These are phyloP conservation scores for Arachis monticola DNA, from an alignment of 331 rosid genomes.

Conservation along the genomic window DNA sequence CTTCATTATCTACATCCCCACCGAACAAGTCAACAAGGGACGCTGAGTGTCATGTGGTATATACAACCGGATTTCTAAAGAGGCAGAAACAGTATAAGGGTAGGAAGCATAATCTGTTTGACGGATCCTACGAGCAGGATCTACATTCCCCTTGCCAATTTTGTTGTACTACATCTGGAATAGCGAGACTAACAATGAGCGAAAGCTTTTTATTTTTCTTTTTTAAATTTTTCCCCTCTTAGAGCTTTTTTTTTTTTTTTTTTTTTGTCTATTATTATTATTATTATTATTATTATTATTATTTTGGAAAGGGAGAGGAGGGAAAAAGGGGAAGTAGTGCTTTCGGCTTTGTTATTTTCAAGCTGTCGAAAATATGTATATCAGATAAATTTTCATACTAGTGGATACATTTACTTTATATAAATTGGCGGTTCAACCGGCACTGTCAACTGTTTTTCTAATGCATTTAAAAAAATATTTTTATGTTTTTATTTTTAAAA, in stretches of 20 bases:
- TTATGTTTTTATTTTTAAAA: no score
- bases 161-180: conserved; percentile 41
- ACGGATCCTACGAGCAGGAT: conserved; percentile 28
- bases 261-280: background rate
- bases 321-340: background rate
- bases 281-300: background rate
- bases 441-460: no score
- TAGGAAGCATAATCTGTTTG: conserved; percentile 26
- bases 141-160: conserved; percentile 33
- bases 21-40: background rate
- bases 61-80: background rate
- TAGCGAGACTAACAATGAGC: conserved; percentile 28
- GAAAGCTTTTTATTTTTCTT: conserved; percentile 1
- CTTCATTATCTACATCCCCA: conserved; percentile 33
- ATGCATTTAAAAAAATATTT: no score
- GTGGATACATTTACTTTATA: background rate
- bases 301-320: background rate
- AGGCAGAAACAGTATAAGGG: conserved; percentile 29
- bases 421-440: no score
- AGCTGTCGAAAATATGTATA: conserved; percentile 38
- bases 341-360: conserved; percentile 4
- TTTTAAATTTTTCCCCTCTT: background rate
- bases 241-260: background rate
- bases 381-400: conserved; percentile 22
- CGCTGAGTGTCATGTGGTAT: conserved; percentile 29